A percentile compares a stretch with the other conserved stretches of the same genome.
These are phyloP conservation scores for Penicillium riverlandense DNA, from an alignment of 495 filamentous ascomycete genomes.

Conservation along the genomic window DNA sequence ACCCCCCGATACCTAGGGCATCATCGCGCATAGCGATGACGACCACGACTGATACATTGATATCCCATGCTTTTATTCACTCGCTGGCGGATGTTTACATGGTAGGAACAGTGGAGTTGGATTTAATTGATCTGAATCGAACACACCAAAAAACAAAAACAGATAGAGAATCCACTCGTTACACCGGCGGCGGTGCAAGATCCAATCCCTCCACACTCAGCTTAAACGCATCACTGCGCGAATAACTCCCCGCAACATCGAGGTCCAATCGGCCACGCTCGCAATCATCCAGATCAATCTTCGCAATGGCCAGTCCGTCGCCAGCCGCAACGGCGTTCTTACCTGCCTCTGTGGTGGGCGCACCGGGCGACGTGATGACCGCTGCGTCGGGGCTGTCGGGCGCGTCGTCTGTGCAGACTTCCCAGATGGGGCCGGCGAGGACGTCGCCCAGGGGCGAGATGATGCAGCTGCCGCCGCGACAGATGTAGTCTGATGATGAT, in stretches of 20 bases:
- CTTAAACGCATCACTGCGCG: slow-evolving; percentile 76
- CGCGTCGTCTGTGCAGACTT: slow-evolving; percentile 53
- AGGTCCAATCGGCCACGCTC: slow-evolving; percentile 54
- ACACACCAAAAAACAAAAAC: too few species aligned
- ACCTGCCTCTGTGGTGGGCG: background rate
- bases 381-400: slow-evolving; percentile 7
- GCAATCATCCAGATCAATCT: slow-evolving; percentile 59
- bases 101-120: background rate
- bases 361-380: background rate
- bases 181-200: slow-evolving; percentile 53
- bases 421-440: slow-evolving; percentile 76
- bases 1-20: too few species aligned
- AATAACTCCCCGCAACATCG: slow-evolving; percentile 73
- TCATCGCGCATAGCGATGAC: background rate
- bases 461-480: slow-evolving; percentile 75
- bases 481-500: slow-evolving; percentile 36
- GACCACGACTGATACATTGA: background rate
- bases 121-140: too few species aligned
- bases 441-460: slow-evolving; percentile 72
- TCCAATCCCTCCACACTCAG: slow-evolving; percentile 69
- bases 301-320: slow-evolving; percentile 36
- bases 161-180: too few species aligned
- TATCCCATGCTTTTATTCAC: slow-evolving; percentile 2
- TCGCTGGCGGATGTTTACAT: background rate
- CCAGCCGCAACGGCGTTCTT: background rate